Evolutionary conservation across 2,329 filamentous ascomycete genomes (phyloP).

Genomic region (Zopfia rhizophila): DNA sequence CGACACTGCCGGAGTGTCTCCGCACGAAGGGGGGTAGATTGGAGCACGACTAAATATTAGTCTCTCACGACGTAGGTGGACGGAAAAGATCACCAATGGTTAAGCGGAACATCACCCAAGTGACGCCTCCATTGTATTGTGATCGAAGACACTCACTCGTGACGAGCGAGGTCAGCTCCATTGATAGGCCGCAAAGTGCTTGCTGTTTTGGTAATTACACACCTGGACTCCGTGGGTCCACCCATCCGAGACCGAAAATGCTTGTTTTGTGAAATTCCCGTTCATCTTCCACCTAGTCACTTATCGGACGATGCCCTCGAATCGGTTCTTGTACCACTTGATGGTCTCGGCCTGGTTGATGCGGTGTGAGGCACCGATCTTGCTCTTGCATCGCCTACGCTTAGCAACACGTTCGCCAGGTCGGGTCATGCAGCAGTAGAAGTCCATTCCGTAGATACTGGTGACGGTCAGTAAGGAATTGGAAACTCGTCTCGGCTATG

Average conservation of each 20-base stretch:
- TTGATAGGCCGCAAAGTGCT: slow-evolving; percentile 58
- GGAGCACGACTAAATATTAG: no score
- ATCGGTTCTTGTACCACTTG: slow-evolving; percentile 97
- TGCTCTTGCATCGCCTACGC: slow-evolving; percentile 89
- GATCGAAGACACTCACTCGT: slow-evolving; percentile 49
- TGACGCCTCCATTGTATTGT: slow-evolving; percentile 69
- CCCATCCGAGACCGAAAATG: slow-evolving; percentile 52
- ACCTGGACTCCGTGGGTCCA: slow-evolving; percentile 50
- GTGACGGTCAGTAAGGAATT: slow-evolving; percentile 31
- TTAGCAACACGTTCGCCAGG: slow-evolving; percentile 97
- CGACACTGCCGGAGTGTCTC: no score
- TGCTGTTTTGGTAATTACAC: slow-evolving; percentile 55
- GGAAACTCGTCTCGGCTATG: background rate
- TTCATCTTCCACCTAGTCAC: slow-evolving; percentile 48
- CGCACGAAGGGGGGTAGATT: no score
- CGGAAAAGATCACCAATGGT: slow-evolving; percentile 63
- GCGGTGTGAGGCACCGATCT: slow-evolving; percentile 86
- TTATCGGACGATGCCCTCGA: slow-evolving; percentile 99
- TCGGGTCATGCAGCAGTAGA: slow-evolving; percentile 99
- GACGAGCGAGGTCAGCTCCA: slow-evolving; percentile 52
- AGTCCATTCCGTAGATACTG: slow-evolving; percentile 83
- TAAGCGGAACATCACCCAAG: slow-evolving; percentile 67
- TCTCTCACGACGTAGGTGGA: no score
- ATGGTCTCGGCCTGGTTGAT: slow-evolving; percentile 96
- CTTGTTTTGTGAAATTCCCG: slow-evolving; percentile 47